These are phyloP conservation scores for Trichoderma oligosporum DNA, from an alignment of 2,329 filamentous ascomycete species.

Conservation along the genomic window DNA sequence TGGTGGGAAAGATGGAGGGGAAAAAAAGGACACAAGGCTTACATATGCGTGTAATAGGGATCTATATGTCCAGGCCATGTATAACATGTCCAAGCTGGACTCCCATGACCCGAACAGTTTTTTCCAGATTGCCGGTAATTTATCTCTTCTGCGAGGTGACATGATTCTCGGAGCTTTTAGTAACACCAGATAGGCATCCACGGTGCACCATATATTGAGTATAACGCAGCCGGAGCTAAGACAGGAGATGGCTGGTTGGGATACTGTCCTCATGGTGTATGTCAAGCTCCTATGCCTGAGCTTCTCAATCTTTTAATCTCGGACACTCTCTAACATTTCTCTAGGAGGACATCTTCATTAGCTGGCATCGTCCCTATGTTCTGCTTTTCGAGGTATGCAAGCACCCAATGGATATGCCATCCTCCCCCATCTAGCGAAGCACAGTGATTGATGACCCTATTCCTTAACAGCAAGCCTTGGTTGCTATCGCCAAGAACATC, in stretches of 20 bases:
- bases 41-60: constrained; percentile 36
- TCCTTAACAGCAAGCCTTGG: constrained; percentile 48
- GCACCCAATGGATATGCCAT: too few relatives aligned
- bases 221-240: constrained; percentile 38
- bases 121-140: constrained; percentile 48
- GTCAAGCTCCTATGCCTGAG: not conserved
- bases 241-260: constrained; percentile 34
- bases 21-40: not conserved
- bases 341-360: constrained; percentile 47
- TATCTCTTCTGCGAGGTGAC: not conserved
- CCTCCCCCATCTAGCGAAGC: not conserved
- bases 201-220: constrained; percentile 41
- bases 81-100: constrained; percentile 40
- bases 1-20: not conserved
- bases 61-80: constrained; percentile 47
- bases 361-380: constrained; percentile 56
- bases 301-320: not conserved
- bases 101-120: constrained; percentile 45
- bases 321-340: not conserved
- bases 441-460: constrained; percentile 16
- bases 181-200: constrained; percentile 35
- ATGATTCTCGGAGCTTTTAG: constrained; percentile 16
- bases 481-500: constrained; percentile 43
- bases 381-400: constrained; percentile 52
- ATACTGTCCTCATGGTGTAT: constrained; percentile 48